These are phyloP conservation scores for Gentiana straminea DNA, from an alignment of 257 asterid genomes.

Conservation along the genomic window DNA sequence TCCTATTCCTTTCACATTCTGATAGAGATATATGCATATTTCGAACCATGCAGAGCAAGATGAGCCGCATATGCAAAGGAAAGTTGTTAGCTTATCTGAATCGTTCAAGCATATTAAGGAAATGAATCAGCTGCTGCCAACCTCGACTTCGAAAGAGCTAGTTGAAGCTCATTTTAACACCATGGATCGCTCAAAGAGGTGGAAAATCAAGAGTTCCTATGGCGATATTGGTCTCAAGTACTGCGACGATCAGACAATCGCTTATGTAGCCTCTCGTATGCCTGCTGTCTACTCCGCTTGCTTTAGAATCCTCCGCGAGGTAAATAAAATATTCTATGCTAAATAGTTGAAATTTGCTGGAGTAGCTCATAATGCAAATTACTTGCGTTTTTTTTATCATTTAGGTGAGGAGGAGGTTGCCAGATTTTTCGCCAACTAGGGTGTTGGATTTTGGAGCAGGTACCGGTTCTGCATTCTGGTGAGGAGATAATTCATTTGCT, in stretches of 20 bases:
- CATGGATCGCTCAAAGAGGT: constrained; percentile 59
- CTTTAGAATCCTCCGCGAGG: constrained; percentile 85
- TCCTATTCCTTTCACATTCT: not conserved
- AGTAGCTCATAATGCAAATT: too few species aligned
- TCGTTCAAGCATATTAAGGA: constrained; percentile 70
- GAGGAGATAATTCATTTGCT: constrained; percentile 20
- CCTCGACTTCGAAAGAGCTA: constrained; percentile 65
- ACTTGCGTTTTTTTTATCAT: too few species aligned
- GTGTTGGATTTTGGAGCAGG: constrained; percentile 98
- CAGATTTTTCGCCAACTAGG: constrained; percentile 67
- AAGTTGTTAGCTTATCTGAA: constrained; percentile 68
- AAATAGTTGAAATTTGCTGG: not conserved
- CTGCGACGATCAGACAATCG: constrained; percentile 66
- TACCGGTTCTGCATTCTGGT: constrained; percentile 97
- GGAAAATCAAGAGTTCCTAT: constrained; percentile 63
- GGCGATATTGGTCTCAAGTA: constrained; percentile 81
- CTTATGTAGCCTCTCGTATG: constrained; percentile 94
- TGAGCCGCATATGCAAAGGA: constrained; percentile 65
- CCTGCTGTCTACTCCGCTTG: constrained; percentile 90
- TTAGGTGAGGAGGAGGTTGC: constrained; percentile 77
- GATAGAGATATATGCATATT: not conserved
- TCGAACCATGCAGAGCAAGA: constrained; percentile 49
- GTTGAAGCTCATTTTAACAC: constrained; percentile 74
- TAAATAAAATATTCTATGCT: constrained; percentile 13
- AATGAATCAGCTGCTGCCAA: constrained; percentile 64